Conservation (phyloP, 192 early-diverging fungal genomes). For the Coemansia javaensis region DNA sequence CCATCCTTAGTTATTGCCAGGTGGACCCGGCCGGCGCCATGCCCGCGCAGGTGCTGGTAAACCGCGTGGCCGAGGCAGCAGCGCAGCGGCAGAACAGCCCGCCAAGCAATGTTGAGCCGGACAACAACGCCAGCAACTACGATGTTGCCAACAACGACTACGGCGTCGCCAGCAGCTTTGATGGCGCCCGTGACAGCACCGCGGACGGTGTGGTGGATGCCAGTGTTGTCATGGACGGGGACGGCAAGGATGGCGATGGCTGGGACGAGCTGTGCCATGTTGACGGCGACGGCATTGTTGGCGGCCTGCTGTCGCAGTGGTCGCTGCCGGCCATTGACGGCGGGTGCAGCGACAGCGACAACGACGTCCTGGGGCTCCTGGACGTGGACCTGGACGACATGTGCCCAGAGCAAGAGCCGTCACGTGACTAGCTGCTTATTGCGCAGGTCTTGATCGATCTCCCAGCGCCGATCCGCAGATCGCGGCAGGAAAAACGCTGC, state of each 20-base stretch:
- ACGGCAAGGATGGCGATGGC: background rate
- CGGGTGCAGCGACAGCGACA: constrained; percentile 4
- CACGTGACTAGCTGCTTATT: too few species aligned
- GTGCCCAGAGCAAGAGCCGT: constrained; percentile 3
- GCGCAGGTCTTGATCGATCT: too few species aligned
- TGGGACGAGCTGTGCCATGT: constrained; percentile 2
- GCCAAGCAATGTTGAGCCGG: background rate
- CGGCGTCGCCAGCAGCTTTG: too few species aligned
- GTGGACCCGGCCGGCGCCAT: constrained; percentile 1
- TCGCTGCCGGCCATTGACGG: constrained; percentile 10
- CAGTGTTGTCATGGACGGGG: background rate
- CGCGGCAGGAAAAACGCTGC: too few species aligned
- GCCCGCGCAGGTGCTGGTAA: constrained; percentile 31
- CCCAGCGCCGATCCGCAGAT: too few species aligned
- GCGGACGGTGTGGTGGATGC: background rate
- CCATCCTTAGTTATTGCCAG: constrained; percentile 36
- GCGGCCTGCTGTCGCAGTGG: constrained; percentile 40
- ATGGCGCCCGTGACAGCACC: too few species aligned
- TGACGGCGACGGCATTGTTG: constrained; percentile 30
- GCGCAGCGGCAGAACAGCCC: background rate
- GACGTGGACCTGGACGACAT: constrained; percentile 46
- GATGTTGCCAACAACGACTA: too few species aligned
- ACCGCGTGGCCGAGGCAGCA: constrained; percentile 13
- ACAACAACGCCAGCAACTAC: background rate
- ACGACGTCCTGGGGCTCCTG: constrained; percentile 36